Evolutionary conservation across 2,329 filamentous ascomycete species (phyloP).

Genomic region (Stagonosporopsis chrysanthemi): DNA sequence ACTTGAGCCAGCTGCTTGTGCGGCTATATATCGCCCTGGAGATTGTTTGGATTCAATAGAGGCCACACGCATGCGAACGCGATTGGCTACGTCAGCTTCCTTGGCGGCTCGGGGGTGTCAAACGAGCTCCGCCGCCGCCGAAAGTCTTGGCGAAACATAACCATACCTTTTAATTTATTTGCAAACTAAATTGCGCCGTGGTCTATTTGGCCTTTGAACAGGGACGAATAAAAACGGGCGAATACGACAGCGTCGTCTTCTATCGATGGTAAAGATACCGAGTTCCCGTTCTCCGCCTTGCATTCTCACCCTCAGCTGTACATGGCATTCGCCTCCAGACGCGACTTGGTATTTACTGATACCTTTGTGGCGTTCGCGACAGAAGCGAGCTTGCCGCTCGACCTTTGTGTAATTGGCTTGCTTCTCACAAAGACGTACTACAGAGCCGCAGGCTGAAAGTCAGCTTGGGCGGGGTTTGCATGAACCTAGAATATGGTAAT

Average conservation of each 20-base stretch:
- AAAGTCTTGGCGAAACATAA: neutral
- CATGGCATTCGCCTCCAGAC: neutral
- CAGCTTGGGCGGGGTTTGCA: conserved; percentile 11
- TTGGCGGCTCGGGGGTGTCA: conserved; percentile 18
- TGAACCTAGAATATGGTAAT: neutral
- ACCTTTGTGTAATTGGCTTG: conserved; percentile 9
- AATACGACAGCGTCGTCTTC: neutral
- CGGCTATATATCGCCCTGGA: conserved; percentile 11
- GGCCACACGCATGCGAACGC: conserved; percentile 14
- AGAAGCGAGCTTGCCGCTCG: conserved; percentile 10
- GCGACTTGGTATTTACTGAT: neutral
- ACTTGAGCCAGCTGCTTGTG: conserved; percentile 8
- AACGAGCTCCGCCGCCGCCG: conserved; percentile 7
- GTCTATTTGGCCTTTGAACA: too few species aligned
- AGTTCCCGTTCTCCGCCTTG: conserved; percentile 1
- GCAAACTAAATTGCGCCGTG: too few species aligned
- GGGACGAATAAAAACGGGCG: neutral
- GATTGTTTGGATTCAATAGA: conserved; percentile 7
- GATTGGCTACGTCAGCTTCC: conserved; percentile 21
- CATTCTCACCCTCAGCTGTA: neutral
- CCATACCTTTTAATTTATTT: too few species aligned
- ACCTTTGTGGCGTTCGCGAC: conserved; percentile 9
- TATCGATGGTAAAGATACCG: neutral
- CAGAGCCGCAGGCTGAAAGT: conserved; percentile 8
- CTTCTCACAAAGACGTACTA: neutral